Evolutionary conservation across 2,329 filamentous ascomycete genomes (phyloP).

Genomic region (Onygenales sp.): DNA sequence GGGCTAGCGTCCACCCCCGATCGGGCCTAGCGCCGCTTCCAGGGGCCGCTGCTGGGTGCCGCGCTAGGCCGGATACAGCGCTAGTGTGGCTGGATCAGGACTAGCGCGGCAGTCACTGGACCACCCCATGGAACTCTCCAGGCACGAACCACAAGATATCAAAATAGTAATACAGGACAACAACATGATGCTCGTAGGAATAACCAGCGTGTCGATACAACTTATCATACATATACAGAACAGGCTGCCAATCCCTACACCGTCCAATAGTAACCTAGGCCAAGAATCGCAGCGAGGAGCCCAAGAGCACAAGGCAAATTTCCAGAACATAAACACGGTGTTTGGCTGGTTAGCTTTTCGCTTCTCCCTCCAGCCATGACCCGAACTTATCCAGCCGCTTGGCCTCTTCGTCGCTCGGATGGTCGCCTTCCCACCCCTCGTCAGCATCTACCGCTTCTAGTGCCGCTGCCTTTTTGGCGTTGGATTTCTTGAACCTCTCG

Average conservation of each 20-base stretch:
- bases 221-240: no score
- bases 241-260: no score
- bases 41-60: neutral
- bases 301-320: no score
- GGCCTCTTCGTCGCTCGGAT: conserved; percentile 33
- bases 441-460: conserved; percentile 40
- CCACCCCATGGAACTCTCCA: neutral
- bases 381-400: conserved; percentile 40
- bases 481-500: conserved; percentile 64
- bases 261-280: no score
- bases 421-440: conserved; percentile 30
- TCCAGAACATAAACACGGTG: no score
- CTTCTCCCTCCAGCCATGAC: conserved; percentile 30
- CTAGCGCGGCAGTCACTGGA: neutral
- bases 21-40: neutral
- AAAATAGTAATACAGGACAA: no score
- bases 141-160: neutral
- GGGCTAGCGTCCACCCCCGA: neutral
- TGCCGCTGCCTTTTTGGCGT: conserved; percentile 30
- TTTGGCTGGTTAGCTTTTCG: neutral
- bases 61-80: neutral
- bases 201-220: no score
- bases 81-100: neutral
- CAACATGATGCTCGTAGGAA: no score
- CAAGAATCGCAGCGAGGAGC: no score